Evolutionary conservation across 129 eudicot genomes (phyloP).

Genomic region (Flaveria robusta): DNA sequence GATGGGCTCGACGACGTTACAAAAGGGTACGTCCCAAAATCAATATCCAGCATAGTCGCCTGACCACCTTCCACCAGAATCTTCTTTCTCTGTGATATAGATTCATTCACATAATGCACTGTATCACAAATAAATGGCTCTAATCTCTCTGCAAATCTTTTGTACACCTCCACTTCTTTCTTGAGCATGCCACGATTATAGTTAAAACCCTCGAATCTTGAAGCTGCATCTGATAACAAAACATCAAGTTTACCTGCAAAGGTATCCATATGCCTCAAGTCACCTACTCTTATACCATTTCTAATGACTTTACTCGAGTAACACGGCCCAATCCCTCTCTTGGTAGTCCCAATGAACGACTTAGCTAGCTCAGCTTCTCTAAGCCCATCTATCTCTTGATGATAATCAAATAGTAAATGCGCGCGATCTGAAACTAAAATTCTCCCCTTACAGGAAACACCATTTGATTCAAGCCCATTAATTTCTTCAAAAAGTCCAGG

Average conservation of each 20-base stretch:
- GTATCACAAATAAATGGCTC: conserved; percentile 86
- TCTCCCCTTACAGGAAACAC: conserved; percentile 77
- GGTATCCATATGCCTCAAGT: conserved; percentile 95
- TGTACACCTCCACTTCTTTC: conserved; percentile 84
- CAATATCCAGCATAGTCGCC: conserved; percentile 96
- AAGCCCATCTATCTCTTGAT: conserved; percentile 81
- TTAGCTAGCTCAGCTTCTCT: conserved; percentile 91
- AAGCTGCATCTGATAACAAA: conserved; percentile 81
- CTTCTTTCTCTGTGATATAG: conserved; percentile 66
- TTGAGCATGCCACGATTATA: conserved; percentile 59
- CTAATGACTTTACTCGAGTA: conserved; percentile 86
- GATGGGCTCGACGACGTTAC: conserved; percentile 97
- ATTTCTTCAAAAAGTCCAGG: conserved; percentile 86
- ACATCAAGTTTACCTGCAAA: conserved; percentile 82
- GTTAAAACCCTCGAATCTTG: conserved; percentile 72
- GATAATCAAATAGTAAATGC: conserved; percentile 84
- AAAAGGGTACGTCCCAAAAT: conserved; percentile 96
- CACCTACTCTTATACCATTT: conserved; percentile 84
- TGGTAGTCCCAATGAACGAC: conserved; percentile 92
- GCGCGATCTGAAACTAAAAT: conserved; percentile 91
- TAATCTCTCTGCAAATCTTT: conserved; percentile 84
- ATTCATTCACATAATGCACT: conserved; percentile 76
- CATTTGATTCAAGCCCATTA: conserved; percentile 80
- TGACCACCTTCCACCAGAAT: conserved; percentile 98
- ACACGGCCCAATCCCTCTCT: conserved; percentile 91